Evolutionary conservation across 768 basidiomycete species (phyloP).

Genomic region (Boletus vinaceobasis): DNA sequence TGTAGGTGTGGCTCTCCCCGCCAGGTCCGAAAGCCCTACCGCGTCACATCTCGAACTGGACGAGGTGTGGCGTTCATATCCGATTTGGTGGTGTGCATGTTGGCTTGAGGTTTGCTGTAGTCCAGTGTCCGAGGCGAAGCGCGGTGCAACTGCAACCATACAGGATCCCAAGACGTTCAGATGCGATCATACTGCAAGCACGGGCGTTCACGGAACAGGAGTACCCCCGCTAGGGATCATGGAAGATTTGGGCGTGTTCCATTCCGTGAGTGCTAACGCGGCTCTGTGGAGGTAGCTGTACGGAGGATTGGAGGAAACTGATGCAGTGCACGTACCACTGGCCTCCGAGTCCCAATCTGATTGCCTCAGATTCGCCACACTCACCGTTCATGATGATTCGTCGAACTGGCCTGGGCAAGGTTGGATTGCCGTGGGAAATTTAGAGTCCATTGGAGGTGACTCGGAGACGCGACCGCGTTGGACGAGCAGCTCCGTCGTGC

Average conservation of each 20-base stretch:
- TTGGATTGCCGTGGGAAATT: constrained; percentile 9
- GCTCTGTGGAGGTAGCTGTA: constrained; percentile 5
- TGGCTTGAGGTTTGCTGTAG: neutral
- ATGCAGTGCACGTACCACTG: neutral
- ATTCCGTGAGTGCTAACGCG: constrained; percentile 2
- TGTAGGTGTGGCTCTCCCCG: neutral
- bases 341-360: neutral
- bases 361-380: constrained; percentile 8
- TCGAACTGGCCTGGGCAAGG: no score
- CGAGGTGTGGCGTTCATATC: constrained; percentile 11
- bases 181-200: neutral
- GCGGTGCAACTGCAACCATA: neutral
- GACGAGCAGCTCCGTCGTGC: no score
- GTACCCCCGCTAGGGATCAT: neutral
- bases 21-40: neutral
- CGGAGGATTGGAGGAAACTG: neutral
- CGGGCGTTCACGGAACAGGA: neutral
- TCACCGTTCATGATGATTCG: neutral
- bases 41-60: neutral
- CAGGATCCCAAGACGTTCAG: constrained; percentile 1
- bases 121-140: constrained; percentile 22
- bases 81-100: neutral
- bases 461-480: no score
- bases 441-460: neutral
- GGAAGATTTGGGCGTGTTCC: neutral